Evolutionary conservation across 202 grass and related monocot species (phyloP).

Genomic region (Musa balbisiana): DNA sequence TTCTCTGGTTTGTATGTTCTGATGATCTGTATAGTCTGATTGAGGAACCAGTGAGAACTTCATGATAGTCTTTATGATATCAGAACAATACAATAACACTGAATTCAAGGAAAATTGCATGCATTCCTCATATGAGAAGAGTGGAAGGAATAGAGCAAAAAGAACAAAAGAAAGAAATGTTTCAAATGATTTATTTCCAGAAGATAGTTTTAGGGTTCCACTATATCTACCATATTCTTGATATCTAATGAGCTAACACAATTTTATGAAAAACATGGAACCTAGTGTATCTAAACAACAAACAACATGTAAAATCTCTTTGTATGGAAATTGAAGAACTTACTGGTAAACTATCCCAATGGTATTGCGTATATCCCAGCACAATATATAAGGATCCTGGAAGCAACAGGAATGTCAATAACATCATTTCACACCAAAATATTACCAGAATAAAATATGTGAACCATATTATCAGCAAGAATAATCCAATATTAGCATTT

Average conservation of each 20-base stretch:
- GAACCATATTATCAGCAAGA: not conserved
- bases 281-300: not conserved
- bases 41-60: constrained; percentile 9
- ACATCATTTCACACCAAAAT: not conserved
- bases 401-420: constrained; percentile 20
- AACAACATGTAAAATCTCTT: not conserved
- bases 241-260: no score
- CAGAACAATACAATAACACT: not conserved
- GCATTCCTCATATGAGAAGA: not conserved
- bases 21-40: constrained; percentile 78
- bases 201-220: no score
- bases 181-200: no score
- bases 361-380: constrained; percentile 98
- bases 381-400: constrained; percentile 95
- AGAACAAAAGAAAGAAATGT: not conserved
- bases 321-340: constrained; percentile 16
- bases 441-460: not conserved
- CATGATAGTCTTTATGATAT: not conserved
- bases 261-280: no score
- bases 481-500: not conserved
- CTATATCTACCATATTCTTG: no score
- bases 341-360: constrained; percentile 88
- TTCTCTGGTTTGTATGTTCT: constrained; percentile 85
- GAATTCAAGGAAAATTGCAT: not conserved
- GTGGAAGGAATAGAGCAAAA: not conserved